Evolutionary conservation across 345 rosid genomes (phyloP).

Genomic region (Eucalyptus pauciflora): DNA sequence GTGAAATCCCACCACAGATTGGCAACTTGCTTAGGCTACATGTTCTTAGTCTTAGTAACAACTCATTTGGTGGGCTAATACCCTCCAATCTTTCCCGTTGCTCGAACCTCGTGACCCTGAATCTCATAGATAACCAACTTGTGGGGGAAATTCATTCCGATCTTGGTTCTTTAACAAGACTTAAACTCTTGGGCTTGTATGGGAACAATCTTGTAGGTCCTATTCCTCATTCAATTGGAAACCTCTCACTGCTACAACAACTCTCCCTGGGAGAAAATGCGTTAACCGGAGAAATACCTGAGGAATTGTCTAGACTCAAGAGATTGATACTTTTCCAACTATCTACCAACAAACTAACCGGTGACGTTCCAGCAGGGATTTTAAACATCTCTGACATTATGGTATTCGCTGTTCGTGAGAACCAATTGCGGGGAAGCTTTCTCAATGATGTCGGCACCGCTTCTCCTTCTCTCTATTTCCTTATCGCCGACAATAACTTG

Average conservation of each 20-base stretch:
- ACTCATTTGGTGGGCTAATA: background rate
- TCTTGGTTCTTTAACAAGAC: background rate
- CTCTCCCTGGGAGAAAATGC: fast-evolving
- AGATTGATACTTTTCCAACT: fast-evolving
- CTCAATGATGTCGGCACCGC: background rate
- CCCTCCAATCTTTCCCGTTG: background rate
- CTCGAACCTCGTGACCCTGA: fast-evolving
- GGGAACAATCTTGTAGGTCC: fast-evolving
- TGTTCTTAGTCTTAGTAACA: background rate
- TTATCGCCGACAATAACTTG: fast-evolving
- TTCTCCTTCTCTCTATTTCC: fast-evolving
- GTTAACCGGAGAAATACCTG: background rate
- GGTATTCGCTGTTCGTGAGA: fast-evolving
- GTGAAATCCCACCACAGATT: background rate
- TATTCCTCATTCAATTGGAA: background rate
- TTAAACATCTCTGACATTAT: background rate
- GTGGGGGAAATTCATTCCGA: background rate
- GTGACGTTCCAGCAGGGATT: background rate
- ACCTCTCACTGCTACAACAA: fast-evolving
- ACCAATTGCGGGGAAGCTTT: background rate
- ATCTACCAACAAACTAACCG: background rate
- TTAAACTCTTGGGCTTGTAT: fast-evolving
- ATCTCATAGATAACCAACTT: background rate
- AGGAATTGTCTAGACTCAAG: background rate
- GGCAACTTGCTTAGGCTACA: background rate